Conservation (phyloP, 148 eudicot genomes). For the Cornus controversa region DNA sequence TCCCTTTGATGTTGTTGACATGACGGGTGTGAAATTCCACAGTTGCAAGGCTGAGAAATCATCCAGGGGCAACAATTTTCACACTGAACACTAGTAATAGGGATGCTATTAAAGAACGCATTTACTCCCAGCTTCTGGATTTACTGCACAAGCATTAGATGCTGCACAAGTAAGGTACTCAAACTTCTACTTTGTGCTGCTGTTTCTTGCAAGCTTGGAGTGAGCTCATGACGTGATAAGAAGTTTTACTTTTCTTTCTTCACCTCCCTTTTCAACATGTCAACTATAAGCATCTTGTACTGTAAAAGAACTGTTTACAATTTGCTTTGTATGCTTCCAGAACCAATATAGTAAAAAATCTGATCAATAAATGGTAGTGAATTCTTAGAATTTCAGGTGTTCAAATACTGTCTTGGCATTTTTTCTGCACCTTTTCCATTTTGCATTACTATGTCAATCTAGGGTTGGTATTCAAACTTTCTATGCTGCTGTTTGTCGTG, state of each 20-base stretch:
- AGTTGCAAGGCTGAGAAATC: slow-evolving; percentile 87
- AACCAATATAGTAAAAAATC: neutral
- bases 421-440: no score
- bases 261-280: neutral
- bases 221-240: neutral
- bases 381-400: neutral
- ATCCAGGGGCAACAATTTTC: slow-evolving; percentile 72
- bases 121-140: slow-evolving; percentile 48
- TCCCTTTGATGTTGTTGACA: neutral
- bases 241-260: neutral
- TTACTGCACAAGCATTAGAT: slow-evolving; percentile 32
- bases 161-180: neutral
- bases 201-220: neutral
- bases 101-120: slow-evolving; percentile 57
- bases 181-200: neutral
- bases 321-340: neutral
- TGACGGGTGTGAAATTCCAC: slow-evolving; percentile 20
- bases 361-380: neutral
- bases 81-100: slow-evolving; percentile 56
- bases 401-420: neutral
- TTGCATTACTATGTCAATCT: no score
- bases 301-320: neutral
- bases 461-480: no score
- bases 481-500: no score
- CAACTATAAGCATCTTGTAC: neutral